phyloP scores from a whole-genome alignment of 352 stramenopile genomes.

The Pythium rhizo-oryzae region DNA sequence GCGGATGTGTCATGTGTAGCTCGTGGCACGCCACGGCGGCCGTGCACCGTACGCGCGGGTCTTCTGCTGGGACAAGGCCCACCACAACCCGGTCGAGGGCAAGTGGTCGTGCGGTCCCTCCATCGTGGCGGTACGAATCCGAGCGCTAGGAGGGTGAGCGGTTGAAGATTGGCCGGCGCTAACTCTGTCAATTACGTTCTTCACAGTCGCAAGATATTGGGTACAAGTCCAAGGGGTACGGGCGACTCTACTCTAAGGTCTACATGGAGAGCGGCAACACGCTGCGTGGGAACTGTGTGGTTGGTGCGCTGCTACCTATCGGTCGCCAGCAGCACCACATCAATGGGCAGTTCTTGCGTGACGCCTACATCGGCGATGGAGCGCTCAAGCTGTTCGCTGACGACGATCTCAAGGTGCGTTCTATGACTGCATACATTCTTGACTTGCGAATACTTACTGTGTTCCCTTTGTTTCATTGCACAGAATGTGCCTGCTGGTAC shows the following conservation, averaged over 20 bases:
- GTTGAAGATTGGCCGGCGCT: no score
- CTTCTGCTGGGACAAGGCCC: constrained; percentile 76
- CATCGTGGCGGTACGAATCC: constrained; percentile 63
- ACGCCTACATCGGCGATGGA: constrained; percentile 76
- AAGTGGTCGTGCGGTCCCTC: constrained; percentile 75
- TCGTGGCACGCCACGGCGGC: constrained; percentile 78
- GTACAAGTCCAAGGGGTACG: constrained; percentile 54
- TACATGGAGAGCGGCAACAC: constrained; percentile 82
- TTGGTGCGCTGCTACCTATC: constrained; percentile 71
- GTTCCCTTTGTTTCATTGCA: not conserved
- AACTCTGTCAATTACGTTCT: not conserved
- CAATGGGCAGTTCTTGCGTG: constrained; percentile 65
- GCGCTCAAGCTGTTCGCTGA: constrained; percentile 71
- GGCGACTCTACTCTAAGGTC: constrained; percentile 77
- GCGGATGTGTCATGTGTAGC: constrained; percentile 21
- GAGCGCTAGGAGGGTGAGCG: no score
- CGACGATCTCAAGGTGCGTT: constrained; percentile 62
- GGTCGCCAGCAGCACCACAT: constrained; percentile 81
- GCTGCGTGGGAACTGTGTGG: constrained; percentile 69
- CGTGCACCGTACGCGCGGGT: constrained; percentile 71
- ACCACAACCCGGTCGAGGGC: constrained; percentile 74
- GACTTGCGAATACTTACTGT: not conserved
- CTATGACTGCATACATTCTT: not conserved
- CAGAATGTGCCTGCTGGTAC: constrained; percentile 25
- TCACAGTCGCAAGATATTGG: constrained; percentile 76